Evolutionary conservation across 2,329 filamentous ascomycete species (phyloP), one percentile per base, ranked within the genome.

Genomic region (Fusarium pseudograminearum): DNA sequence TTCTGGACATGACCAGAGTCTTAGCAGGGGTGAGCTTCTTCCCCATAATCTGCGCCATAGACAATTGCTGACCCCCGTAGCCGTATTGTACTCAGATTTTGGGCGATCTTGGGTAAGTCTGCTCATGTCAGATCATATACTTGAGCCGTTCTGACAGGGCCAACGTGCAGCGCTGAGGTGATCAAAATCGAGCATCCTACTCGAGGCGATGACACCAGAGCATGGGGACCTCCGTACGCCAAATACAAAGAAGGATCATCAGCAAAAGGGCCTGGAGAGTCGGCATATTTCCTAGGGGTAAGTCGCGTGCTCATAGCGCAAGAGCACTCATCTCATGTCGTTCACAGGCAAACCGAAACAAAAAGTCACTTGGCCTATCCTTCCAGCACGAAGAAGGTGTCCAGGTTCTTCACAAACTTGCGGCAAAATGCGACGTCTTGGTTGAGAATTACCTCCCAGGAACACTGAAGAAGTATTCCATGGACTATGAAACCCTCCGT

Each of bases 51-150:
- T 12, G 18, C 26, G 38, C 22, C 31, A 11, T 47, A 24, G 9
- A 34, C 24, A 50, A 45, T 54, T 65, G 62, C 70, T 70, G 42
- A 71, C 59, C 11, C 28, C 31, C 59, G 16, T 75, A 98, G 93
- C 96, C 96, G 71, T 98, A 98, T 77, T 98, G 94, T 76, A 98
- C 96, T 38, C 96, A 99, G 79, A 98, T 99, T 56, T 83, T 99
- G 12, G 96, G 95, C 59, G 96, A 99, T 80, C 86, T 99, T 73
- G 96, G 96, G 95, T 97, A 89, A 79, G 89, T 70, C 40, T 22
- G 30, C 50, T 34, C 30, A 33, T 57, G 34, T 52, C 65, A 57
- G 28, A 51, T 40, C 40, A 54, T 28, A 18, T 41, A 26, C 22
- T 48, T 33, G 26, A 26, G 20, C 47, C 34, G 38, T 61, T 65